These are phyloP conservation scores for Laburnicola sp. DNA, from an alignment of 2,329 filamentous ascomycete genomes.

Conservation along the genomic window DNA sequence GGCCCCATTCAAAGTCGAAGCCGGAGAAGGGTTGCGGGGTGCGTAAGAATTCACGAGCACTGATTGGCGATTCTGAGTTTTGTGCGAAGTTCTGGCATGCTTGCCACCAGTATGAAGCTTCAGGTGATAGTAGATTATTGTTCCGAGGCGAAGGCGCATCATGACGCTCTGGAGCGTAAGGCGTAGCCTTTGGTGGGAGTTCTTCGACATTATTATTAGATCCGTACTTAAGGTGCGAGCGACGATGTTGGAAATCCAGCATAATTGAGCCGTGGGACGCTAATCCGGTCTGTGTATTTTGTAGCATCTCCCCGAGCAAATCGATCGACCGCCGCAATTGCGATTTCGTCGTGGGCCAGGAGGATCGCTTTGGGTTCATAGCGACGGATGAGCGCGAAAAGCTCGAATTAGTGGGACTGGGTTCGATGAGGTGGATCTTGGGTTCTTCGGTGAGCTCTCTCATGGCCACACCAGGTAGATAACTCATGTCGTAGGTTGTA, in stretches of 20 bases:
- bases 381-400: background rate
- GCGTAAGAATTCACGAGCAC: slow-evolving; percentile 30
- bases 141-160: slow-evolving; percentile 13
- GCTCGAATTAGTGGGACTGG: slow-evolving; percentile 13
- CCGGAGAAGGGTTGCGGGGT: slow-evolving; percentile 32
- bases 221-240: slow-evolving; percentile 33
- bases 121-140: slow-evolving; percentile 16
- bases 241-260: slow-evolving; percentile 33
- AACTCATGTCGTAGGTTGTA: slow-evolving; percentile 16
- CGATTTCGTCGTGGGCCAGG: slow-evolving; percentile 31
- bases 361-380: slow-evolving; percentile 25
- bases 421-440: slow-evolving; percentile 19
- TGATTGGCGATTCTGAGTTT: slow-evolving; percentile 32
- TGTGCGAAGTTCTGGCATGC: slow-evolving; percentile 31
- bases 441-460: slow-evolving; percentile 20
- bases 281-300: slow-evolving; percentile 34
- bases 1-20: slow-evolving; percentile 26
- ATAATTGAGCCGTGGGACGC: slow-evolving; percentile 29
- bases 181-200: slow-evolving; percentile 14
- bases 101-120: slow-evolving; percentile 32
- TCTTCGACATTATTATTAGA: slow-evolving; percentile 13
- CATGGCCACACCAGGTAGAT: slow-evolving; percentile 32
- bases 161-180: slow-evolving; percentile 15
- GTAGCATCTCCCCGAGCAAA: slow-evolving; percentile 33
- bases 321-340: slow-evolving; percentile 30